phyloP scores from a whole-genome alignment of 208 protist genomes.

The Leishmania aethiopica region DNA sequence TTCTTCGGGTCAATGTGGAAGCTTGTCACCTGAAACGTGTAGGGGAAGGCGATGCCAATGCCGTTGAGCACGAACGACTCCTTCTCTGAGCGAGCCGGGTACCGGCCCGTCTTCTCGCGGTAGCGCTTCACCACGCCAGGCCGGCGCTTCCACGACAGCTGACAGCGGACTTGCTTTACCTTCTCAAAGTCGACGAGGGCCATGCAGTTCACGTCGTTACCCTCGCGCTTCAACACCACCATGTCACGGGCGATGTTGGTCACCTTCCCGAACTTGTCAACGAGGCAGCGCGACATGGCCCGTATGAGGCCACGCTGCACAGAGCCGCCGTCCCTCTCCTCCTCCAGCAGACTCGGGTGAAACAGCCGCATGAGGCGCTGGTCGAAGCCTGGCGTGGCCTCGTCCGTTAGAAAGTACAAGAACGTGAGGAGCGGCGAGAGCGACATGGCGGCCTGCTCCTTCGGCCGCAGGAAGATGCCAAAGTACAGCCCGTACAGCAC shows the following conservation, averaged over 20 bases:
- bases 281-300: conserved; percentile 81
- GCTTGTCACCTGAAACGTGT: conserved; percentile 69
- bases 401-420: conserved; percentile 65
- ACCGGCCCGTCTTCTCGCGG: conserved; percentile 8
- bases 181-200: conserved; percentile 82
- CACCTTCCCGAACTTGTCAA: conserved; percentile 56
- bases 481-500: conserved; percentile 48
- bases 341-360: conserved; percentile 63
- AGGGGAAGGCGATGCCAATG: conserved; percentile 28
- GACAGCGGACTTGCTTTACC: conserved; percentile 60
- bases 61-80: conserved; percentile 26
- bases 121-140: conserved; percentile 32
- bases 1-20: conserved; percentile 67
- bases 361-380: conserved; percentile 73
- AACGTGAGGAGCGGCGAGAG: conserved; percentile 75
- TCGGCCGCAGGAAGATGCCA: conserved; percentile 48
- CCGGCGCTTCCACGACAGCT: conserved; percentile 65
- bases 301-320: conserved; percentile 74
- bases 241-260: conserved; percentile 53
- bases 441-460: conserved; percentile 27
- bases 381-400: conserved; percentile 73
- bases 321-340: conserved; percentile 29
- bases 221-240: conserved; percentile 48
- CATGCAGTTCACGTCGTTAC: conserved; percentile 62
- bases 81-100: conserved; percentile 11